Percentiles rank a stretch among this genome's conserved stretches.
These are phyloP conservation scores for Collybiopsis confluens DNA, from an alignment of 768 basidiomycete species.

Conservation along the genomic window DNA sequence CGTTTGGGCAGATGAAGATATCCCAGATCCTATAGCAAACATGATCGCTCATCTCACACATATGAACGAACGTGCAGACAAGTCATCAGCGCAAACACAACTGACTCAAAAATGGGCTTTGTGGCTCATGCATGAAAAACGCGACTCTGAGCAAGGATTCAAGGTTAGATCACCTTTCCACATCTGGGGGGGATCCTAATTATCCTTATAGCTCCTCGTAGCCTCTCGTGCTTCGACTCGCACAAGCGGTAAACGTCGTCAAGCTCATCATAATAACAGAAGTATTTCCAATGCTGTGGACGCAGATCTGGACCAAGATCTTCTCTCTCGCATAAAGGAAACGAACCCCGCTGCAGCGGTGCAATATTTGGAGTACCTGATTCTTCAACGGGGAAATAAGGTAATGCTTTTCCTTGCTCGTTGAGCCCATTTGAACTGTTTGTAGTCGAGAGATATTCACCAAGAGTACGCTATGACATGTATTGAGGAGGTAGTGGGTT, in stretches of 20 bases:
- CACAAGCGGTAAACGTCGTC: conserved; percentile 50
- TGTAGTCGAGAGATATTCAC: conserved; percentile 61
- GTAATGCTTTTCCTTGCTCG: conserved; percentile 28
- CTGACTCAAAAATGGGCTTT: conserved; percentile 73
- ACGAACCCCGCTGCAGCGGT: conserved; percentile 59
- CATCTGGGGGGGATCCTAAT: neutral
- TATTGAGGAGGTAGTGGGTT: conserved; percentile 48
- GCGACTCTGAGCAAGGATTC: conserved; percentile 65
- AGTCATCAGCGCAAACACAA: neutral
- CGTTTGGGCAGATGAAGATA: conserved; percentile 56
- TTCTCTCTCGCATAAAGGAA: conserved; percentile 53
- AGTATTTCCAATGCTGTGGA: neutral
- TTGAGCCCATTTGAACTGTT: neutral
- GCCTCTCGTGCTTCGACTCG: conserved; percentile 22
- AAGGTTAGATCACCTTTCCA: conserved; percentile 40
- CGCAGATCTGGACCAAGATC: conserved; percentile 27
- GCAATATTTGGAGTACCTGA: conserved; percentile 77
- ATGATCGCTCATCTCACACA: conserved; percentile 55
- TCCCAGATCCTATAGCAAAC: conserved; percentile 57
- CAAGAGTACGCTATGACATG: conserved; percentile 56
- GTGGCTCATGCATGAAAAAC: conserved; percentile 60
- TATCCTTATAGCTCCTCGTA: conserved; percentile 52
- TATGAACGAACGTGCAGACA: conserved; percentile 46
- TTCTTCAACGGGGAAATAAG: conserved; percentile 61
- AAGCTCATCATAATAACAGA: neutral